Percentiles rank a stretch among this genome's conserved stretches.
Evolutionary conservation across 495 filamentous ascomycete genomes (phyloP).

Genomic region (Peziza echinospora): DNA sequence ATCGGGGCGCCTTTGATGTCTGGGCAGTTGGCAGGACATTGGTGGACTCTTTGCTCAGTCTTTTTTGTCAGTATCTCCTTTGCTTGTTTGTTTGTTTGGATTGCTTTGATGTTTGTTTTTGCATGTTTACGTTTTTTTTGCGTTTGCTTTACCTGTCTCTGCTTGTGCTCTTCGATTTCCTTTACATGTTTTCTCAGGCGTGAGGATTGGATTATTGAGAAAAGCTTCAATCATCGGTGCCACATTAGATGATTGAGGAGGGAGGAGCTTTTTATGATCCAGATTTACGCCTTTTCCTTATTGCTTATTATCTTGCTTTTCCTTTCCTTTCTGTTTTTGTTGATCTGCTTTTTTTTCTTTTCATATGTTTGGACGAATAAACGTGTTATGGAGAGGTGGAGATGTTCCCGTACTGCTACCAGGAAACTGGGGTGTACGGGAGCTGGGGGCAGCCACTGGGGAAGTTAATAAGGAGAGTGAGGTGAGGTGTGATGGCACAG

Average conservation of each 20-base stretch:
- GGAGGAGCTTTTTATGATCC: too few relatives aligned
- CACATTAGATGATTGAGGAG: too few relatives aligned
- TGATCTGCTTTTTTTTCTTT: background rate
- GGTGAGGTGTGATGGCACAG: background rate
- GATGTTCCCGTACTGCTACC: background rate
- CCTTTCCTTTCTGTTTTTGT: background rate
- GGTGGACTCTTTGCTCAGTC: background rate
- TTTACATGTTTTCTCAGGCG: too few relatives aligned
- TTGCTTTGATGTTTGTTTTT: too few relatives aligned
- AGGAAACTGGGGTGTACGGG: background rate
- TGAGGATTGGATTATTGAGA: too few relatives aligned
- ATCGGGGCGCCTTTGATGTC: background rate
- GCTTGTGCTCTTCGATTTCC: background rate
- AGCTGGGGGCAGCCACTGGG: background rate
- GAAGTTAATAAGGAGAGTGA: background rate
- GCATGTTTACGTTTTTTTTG: background rate
- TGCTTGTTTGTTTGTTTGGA: too few relatives aligned
- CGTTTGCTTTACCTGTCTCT: background rate
- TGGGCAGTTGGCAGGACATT: background rate
- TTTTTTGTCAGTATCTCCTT: background rate
- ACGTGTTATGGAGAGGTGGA: background rate
- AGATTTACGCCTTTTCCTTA: too few relatives aligned
- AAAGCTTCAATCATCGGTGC: too few relatives aligned
- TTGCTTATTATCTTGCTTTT: too few relatives aligned
- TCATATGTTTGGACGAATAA: background rate